These are phyloP conservation scores for Pelargonium australe DNA, from an alignment of 441 rosid genomes.

Conservation along the genomic window DNA sequence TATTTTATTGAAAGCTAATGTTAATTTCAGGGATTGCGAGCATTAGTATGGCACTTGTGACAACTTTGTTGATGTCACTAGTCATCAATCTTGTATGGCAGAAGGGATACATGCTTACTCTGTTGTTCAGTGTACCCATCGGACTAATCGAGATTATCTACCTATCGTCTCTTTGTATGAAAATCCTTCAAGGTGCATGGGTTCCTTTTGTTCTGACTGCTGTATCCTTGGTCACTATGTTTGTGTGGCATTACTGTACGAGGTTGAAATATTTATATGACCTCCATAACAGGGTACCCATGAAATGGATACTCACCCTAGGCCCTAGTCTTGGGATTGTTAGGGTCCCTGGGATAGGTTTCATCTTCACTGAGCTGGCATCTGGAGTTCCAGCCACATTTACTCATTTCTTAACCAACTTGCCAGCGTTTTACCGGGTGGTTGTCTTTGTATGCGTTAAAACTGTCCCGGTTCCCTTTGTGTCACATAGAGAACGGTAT, in stretches of 20 bases:
- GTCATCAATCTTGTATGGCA: slow-evolving; percentile 78
- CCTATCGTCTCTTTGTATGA: slow-evolving; percentile 69
- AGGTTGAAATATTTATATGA: slow-evolving; percentile 78
- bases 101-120: slow-evolving; percentile 46
- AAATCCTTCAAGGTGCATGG: slow-evolving; percentile 89
- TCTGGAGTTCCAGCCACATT: slow-evolving; percentile 89
- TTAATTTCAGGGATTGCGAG: slow-evolving; percentile 72
- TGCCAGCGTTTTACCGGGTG: slow-evolving; percentile 85
- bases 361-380: slow-evolving; percentile 79
- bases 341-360: slow-evolving; percentile 91
- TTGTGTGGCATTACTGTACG: slow-evolving; percentile 84
- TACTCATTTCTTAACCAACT: slow-evolving; percentile 88
- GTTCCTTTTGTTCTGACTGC: slow-evolving; percentile 66
- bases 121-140: slow-evolving; percentile 50
- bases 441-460: slow-evolving; percentile 88
- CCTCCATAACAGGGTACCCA: slow-evolving; percentile 85
- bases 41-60: slow-evolving; percentile 71
- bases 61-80: slow-evolving; percentile 85
- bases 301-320: slow-evolving; percentile 76
- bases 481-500: slow-evolving; percentile 77
- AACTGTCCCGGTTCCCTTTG: slow-evolving; percentile 87
- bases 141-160: slow-evolving; percentile 71
- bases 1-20: neutral
- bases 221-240: slow-evolving; percentile 68
- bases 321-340: slow-evolving; percentile 95